These are phyloP conservation scores for Lactarius sanguifluus DNA, from an alignment of 768 basidiomycete genomes.

Conservation along the genomic window DNA sequence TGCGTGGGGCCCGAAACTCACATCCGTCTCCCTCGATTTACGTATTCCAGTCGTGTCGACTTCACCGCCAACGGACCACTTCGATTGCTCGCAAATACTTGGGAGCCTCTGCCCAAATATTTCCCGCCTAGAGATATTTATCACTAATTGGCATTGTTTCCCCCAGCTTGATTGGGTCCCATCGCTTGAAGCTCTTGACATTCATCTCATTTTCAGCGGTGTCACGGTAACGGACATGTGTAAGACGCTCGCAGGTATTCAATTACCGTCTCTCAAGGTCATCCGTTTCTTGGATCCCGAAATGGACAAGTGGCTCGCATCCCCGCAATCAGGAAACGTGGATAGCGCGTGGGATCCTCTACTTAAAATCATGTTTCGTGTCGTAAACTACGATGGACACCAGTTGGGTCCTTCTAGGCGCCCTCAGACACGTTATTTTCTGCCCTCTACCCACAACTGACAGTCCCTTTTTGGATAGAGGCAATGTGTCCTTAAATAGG, in stretches of 20 bases:
- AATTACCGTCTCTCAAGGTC: constrained; percentile 8
- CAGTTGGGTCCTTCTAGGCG: constrained; percentile 8
- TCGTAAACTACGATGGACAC: constrained; percentile 15
- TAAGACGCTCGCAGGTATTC: constrained; percentile 13
- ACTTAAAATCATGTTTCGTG: constrained; percentile 6
- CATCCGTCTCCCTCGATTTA: constrained; percentile 22
- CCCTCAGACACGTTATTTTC: not conserved
- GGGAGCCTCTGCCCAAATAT: constrained; percentile 13
- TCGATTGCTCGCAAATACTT: constrained; percentile 1
- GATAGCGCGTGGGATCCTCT: constrained; percentile 19
- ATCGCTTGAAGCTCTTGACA: constrained; percentile 7
- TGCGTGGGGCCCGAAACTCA: constrained; percentile 8
- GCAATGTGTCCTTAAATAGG: not conserved
- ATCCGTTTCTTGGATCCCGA: constrained; percentile 11
- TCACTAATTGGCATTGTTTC: constrained; percentile 13
- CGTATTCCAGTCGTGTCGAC: not conserved
- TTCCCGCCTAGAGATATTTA: constrained; percentile 15
- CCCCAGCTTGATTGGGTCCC: constrained; percentile 6
- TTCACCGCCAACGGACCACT: not conserved
- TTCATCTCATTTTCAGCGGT: not conserved
- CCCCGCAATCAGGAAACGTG: constrained; percentile 11
- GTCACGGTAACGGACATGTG: constrained; percentile 5
- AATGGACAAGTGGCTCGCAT: constrained; percentile 12
- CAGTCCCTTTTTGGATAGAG: not conserved
- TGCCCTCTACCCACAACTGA: not conserved